Evolutionary conservation across 805 yeast genomes (phyloP).

Genomic region (Jamesozyma jinghongensis): DNA sequence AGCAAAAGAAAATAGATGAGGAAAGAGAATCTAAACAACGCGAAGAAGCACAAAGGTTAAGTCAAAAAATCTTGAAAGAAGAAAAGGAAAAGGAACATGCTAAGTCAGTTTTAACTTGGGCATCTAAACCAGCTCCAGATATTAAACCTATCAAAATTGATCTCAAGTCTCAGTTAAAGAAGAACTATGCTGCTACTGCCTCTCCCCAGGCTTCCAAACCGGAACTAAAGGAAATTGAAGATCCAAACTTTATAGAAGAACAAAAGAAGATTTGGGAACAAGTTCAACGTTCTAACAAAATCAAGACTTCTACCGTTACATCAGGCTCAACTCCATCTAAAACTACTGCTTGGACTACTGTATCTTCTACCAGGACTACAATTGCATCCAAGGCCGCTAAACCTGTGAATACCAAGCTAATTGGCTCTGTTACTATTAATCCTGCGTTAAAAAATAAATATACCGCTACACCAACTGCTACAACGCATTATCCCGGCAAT

Average conservation of each 20-base stretch:
- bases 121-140: slow-evolving; percentile 13
- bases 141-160: slow-evolving; percentile 11
- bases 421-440: slow-evolving; percentile 25
- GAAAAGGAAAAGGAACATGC: slow-evolving; percentile 14
- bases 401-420: slow-evolving; percentile 9
- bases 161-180: slow-evolving; percentile 13
- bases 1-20: slow-evolving; percentile 4
- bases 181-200: neutral
- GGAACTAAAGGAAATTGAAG: slow-evolving; percentile 13
- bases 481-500: slow-evolving; percentile 21
- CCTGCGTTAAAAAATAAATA: slow-evolving; percentile 21
- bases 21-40: slow-evolving; percentile 12
- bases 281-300: slow-evolving; percentile 59
- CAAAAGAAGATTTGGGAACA: slow-evolving; percentile 36
- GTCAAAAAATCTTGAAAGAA: slow-evolving; percentile 15
- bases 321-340: slow-evolving; percentile 28
- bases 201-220: neutral
- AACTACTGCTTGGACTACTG: slow-evolving; percentile 26
- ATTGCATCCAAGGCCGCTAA: slow-evolving; percentile 8
- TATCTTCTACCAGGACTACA: slow-evolving; percentile 8
- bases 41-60: slow-evolving; percentile 16
- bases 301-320: slow-evolving; percentile 46
- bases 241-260: slow-evolving; percentile 25
- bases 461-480: slow-evolving; percentile 11
- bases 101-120: slow-evolving; percentile 26